Conservation (phyloP, 495 filamentous ascomycete species). For the Hypomontagnella submonticulosa region DNA sequence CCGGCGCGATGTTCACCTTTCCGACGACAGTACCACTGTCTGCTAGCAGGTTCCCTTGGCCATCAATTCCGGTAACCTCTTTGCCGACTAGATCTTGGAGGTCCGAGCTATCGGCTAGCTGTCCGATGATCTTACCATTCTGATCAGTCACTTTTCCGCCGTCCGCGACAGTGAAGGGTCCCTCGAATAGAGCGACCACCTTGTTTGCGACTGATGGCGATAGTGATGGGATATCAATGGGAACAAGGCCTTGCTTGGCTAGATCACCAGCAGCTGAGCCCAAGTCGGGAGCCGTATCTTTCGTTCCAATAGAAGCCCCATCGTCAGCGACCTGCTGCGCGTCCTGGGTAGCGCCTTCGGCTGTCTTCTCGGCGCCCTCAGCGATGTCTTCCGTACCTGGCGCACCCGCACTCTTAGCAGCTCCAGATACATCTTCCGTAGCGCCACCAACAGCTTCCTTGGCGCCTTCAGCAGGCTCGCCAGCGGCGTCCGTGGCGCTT, state of each 20-base stretch:
- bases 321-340: conserved; percentile 51
- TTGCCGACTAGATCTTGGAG: conserved; percentile 75
- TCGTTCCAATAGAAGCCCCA: conserved; percentile 49
- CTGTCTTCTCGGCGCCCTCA: conserved; percentile 14
- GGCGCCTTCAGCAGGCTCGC: conserved; percentile 41
- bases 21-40: conserved; percentile 83
- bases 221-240: conserved; percentile 42
- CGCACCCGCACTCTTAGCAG: conserved; percentile 36
- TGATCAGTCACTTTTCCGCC: conserved; percentile 74
- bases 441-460: conserved; percentile 49
- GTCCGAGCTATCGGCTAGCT: conserved; percentile 73
- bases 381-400: conserved; percentile 4
- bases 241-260: conserved; percentile 48
- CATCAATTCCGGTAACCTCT: conserved; percentile 80
- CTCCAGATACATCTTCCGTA: conserved; percentile 45
- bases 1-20: conserved; percentile 77
- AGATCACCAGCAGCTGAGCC: conserved; percentile 54
- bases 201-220: conserved; percentile 44
- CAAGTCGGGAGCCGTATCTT: conserved; percentile 53
- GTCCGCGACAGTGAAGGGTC: conserved; percentile 63
- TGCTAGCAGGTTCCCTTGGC: conserved; percentile 85
- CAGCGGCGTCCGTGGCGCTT: conserved; percentile 30
- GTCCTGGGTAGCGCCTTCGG: conserved; percentile 15
- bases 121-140: conserved; percentile 78
- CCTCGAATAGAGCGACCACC: conserved; percentile 45